Evolutionary conservation across 1,139 yeast species (phyloP).

Genomic region (Groenewaldozyma auringiensis): DNA sequence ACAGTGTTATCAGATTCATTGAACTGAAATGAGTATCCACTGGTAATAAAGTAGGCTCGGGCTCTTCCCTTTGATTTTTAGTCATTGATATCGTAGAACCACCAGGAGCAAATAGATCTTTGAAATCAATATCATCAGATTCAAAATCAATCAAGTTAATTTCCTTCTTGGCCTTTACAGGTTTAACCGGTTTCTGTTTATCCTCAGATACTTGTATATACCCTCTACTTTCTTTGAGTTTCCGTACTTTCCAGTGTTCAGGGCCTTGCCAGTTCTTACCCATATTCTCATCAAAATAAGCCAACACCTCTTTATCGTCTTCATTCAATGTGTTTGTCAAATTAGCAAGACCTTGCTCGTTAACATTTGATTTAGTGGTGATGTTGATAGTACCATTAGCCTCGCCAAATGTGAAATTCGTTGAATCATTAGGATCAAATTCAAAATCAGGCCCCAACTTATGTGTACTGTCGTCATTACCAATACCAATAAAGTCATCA

Average conservation of each 20-base stretch:
- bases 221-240: conserved; percentile 37
- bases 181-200: conserved; percentile 13
- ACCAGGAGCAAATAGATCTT: conserved; percentile 45
- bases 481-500: conserved; percentile 17
- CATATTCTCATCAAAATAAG: conserved; percentile 67
- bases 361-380: neutral
- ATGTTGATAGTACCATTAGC: conserved; percentile 1
- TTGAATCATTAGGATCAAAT: conserved; percentile 17
- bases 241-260: conserved; percentile 82
- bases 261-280: conserved; percentile 83
- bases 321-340: conserved; percentile 8
- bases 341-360: conserved; percentile 6
- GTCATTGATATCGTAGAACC: conserved; percentile 37
- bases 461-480: conserved; percentile 23
- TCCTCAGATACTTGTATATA: conserved; percentile 20
- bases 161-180: conserved; percentile 24
- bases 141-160: conserved; percentile 45
- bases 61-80: conserved; percentile 36
- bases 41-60: conserved; percentile 50
- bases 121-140: conserved; percentile 37
- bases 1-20: conserved; percentile 55
- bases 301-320: conserved; percentile 61
- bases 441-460: conserved; percentile 23
- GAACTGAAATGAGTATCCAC: conserved; percentile 71
- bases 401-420: conserved; percentile 15